Conservation (phyloP, 306 rosid genomes). For the Biancaea sappan region DNA sequence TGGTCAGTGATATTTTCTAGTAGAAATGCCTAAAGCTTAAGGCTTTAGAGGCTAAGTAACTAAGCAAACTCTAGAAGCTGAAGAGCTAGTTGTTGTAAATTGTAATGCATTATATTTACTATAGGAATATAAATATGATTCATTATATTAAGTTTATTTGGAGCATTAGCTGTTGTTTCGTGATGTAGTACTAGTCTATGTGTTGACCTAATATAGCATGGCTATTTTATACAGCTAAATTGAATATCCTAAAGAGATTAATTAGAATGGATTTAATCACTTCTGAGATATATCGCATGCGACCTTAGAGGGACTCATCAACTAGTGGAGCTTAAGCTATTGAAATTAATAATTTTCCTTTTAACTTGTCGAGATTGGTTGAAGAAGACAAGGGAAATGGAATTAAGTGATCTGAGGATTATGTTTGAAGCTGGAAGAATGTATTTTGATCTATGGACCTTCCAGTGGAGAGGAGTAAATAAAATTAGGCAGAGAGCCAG, state of each 20-base stretch:
- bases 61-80: conserved; percentile 14
- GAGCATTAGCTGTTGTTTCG: background rate
- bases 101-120: conserved; percentile 12
- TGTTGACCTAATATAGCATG: background rate
- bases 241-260: background rate
- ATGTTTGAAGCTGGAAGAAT: conserved; percentile 7
- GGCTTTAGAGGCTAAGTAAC: conserved; percentile 17
- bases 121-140: conserved; percentile 18
- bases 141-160: background rate
- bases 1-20: conserved; percentile 14
- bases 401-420: background rate
- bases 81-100: conserved; percentile 19
- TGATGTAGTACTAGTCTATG: background rate
- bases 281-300: background rate
- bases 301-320: background rate
- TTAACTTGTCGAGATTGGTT: background rate
- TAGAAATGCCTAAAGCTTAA: conserved; percentile 23
- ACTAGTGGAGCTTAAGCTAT: background rate
- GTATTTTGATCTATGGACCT: background rate
- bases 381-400: background rate
- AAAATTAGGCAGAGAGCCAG: background rate
- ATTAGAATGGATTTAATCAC: background rate
- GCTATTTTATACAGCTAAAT: background rate
- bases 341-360: background rate
- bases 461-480: background rate